phyloP scores from a whole-genome alignment of 805 yeast genomes.

The Jamesozyma rosinii region DNA sequence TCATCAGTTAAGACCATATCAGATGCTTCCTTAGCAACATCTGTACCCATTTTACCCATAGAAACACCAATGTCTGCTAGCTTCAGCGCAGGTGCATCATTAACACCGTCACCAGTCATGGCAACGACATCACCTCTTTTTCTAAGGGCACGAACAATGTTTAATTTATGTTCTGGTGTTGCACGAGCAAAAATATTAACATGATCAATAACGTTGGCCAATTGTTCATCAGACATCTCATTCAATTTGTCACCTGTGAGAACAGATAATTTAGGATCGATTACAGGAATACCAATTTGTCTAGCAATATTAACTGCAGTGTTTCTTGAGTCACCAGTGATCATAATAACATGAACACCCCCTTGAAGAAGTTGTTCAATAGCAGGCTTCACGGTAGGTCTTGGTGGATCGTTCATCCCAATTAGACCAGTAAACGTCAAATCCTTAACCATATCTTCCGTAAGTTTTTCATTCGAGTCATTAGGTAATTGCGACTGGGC shows the following conservation, averaged over 20 bases:
- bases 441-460: slow-evolving; percentile 41
- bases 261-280: slow-evolving; percentile 55
- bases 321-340: slow-evolving; percentile 87
- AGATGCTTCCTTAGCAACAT: slow-evolving; percentile 96
- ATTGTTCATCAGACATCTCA: slow-evolving; percentile 56
- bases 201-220: slow-evolving; percentile 66
- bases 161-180: slow-evolving; percentile 86
- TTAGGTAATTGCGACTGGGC: slow-evolving; percentile 42
- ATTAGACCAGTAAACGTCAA: slow-evolving; percentile 75
- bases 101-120: slow-evolving; percentile 99
- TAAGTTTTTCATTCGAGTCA: slow-evolving; percentile 22
- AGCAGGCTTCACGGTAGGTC: slow-evolving; percentile 73
- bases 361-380: slow-evolving; percentile 73
- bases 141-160: slow-evolving; percentile 83
- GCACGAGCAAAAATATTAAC: slow-evolving; percentile 92
- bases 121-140: slow-evolving; percentile 91
- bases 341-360: slow-evolving; percentile 97
- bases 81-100: slow-evolving; percentile 96
- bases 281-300: slow-evolving; percentile 80
- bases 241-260: slow-evolving; percentile 82
- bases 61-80: slow-evolving; percentile 93
- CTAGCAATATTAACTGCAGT: slow-evolving; percentile 80
- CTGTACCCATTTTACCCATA: slow-evolving; percentile 91
- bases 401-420: slow-evolving; percentile 98
- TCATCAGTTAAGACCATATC: slow-evolving; percentile 97